Percentiles rank a stretch among this genome's conserved stretches.
Conservation (phyloP, 495 filamentous ascomycete species). For the Xylaria longipes region DNA sequence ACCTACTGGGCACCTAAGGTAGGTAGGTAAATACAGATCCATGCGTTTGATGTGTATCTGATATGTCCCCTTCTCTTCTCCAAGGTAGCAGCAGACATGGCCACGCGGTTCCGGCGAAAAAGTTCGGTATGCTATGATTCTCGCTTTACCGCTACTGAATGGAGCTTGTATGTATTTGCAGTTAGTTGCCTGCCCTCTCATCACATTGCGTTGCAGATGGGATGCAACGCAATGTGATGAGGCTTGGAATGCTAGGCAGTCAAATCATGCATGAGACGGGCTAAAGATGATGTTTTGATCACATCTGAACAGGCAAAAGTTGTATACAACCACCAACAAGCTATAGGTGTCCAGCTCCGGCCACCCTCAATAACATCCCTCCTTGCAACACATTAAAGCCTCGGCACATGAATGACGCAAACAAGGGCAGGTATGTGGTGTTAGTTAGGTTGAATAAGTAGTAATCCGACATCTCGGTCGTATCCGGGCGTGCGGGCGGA, state of each 20-base stretch:
- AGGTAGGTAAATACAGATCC: too few species aligned
- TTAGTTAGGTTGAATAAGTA: background rate
- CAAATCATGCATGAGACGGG: constrained; percentile 1
- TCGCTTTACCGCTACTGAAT: background rate
- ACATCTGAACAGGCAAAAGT: background rate
- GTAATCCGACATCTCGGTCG: background rate
- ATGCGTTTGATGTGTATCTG: background rate
- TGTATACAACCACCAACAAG: background rate
- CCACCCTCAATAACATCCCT: background rate
- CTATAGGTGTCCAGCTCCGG: background rate
- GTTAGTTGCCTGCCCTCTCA: background rate
- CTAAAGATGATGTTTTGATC: too few species aligned
- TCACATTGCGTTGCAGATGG: background rate
- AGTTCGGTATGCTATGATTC: background rate
- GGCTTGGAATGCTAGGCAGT: background rate
- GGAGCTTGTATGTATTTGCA: background rate
- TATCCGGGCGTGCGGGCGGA: constrained; percentile 7
- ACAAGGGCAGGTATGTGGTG: background rate
- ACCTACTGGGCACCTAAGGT: too few species aligned
- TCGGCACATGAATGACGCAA: background rate
- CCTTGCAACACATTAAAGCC: constrained; percentile 1
- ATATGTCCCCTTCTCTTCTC: background rate
- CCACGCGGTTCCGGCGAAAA: background rate
- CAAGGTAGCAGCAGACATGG: background rate
- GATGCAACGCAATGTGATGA: background rate